Conservation (phyloP, 2,329 filamentous ascomycete species). For the Calonectria hawksworthii region DNA sequence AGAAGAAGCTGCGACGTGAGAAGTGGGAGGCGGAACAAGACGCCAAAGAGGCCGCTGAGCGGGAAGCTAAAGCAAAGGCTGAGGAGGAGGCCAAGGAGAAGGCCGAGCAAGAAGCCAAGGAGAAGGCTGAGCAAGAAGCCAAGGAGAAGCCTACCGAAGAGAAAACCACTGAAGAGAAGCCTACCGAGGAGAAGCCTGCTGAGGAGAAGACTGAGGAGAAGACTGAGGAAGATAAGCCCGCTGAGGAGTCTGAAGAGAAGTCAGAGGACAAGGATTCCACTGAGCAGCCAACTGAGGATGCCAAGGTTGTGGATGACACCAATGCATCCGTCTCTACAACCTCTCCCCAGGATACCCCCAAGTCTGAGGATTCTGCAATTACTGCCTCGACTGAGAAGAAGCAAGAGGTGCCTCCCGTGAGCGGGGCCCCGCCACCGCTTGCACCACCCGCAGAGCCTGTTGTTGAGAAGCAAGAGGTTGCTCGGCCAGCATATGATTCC, state of each 20-base stretch:
- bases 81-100: conserved; percentile 26
- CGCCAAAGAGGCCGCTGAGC: conserved; percentile 46
- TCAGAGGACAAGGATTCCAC: conserved; percentile 27
- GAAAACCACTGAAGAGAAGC: conserved; percentile 39
- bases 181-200: conserved; percentile 34
- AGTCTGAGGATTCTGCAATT: conserved; percentile 46
- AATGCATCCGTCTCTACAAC: conserved; percentile 49
- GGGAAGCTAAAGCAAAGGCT: conserved; percentile 31
- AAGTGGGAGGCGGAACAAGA: conserved; percentile 47
- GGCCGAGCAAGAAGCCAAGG: background rate
- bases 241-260: conserved; percentile 33
- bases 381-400: conserved; percentile 46
- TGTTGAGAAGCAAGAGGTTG: conserved; percentile 36
- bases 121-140: conserved; percentile 33
- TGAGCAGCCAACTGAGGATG: conserved; percentile 28
- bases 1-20: conserved; percentile 48
- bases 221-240: conserved; percentile 3
- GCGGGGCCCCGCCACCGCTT: conserved; percentile 42
- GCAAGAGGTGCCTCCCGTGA: conserved; percentile 51
- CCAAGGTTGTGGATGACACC: conserved; percentile 36
- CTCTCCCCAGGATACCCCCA: conserved; percentile 51
- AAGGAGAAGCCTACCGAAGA: conserved; percentile 30
- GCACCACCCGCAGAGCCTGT: conserved; percentile 19
- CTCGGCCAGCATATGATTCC: conserved; percentile 55
- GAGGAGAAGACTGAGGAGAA: conserved; percentile 2